These are phyloP conservation scores for Colletotrichum falcatum DNA, from an alignment of 2,329 filamentous ascomycete genomes.

Conservation along the genomic window DNA sequence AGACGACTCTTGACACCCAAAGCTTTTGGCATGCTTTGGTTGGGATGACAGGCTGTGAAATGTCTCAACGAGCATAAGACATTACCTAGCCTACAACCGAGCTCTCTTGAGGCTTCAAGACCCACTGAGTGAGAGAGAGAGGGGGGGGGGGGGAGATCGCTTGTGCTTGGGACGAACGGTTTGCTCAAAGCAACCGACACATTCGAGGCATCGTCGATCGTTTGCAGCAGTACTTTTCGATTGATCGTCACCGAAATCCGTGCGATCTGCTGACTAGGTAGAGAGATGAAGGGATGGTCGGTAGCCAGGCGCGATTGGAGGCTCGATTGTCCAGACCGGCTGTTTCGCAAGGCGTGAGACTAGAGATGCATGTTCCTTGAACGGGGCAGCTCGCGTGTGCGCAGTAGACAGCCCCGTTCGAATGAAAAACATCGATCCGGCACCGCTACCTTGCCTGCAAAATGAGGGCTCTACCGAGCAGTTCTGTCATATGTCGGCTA, in stretches of 20 bases:
- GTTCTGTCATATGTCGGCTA: background rate
- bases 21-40: slow-evolving; percentile 32
- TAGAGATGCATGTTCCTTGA: slow-evolving; percentile 2
- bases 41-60: slow-evolving; percentile 22
- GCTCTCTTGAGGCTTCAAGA: background rate
- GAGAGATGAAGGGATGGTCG: background rate
- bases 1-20: slow-evolving; percentile 17
- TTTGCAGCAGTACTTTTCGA: background rate
- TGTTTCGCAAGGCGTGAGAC: slow-evolving; percentile 18
- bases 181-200: background rate
- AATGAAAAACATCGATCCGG: slow-evolving; percentile 25
- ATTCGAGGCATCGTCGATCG: slow-evolving; percentile 14
- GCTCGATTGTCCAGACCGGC: background rate
- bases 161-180: slow-evolving; percentile 32
- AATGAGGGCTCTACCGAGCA: background rate
- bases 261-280: slow-evolving; percentile 3
- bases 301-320: background rate
- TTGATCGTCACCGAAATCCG: slow-evolving; percentile 10
- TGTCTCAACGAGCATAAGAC: background rate
- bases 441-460: slow-evolving; percentile 5
- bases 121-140: background rate
- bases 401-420: background rate
- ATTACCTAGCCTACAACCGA: background rate
- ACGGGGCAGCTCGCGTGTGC: background rate
- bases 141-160: slow-evolving; percentile 6